A percentile compares a stretch with the other conserved stretches of the same genome.
Evolutionary conservation across 2,329 filamentous ascomycete genomes (phyloP).

Genomic region (Aspergillus unguis): DNA sequence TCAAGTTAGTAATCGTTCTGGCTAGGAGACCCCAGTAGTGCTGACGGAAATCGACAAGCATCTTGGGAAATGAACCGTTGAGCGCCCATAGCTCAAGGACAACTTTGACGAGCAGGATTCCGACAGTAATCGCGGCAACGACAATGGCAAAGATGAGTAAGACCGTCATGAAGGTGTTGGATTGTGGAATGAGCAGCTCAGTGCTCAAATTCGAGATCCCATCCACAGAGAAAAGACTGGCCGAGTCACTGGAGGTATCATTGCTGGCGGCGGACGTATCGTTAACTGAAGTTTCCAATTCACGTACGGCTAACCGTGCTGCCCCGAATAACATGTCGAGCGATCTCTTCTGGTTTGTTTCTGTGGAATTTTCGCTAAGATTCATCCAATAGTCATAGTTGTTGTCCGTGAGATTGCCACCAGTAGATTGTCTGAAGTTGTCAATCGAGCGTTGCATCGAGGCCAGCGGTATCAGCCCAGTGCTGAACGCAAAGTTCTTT

Average conservation of each 20-base stretch:
- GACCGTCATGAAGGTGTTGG: constrained; percentile 95
- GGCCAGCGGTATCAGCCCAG: constrained; percentile 79
- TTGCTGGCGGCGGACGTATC: constrained; percentile 30
- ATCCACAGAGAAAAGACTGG: constrained; percentile 53
- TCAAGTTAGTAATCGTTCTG: constrained; percentile 82
- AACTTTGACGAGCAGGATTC: constrained; percentile 85
- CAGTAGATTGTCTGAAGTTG: constrained; percentile 72
- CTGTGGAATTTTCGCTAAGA: constrained; percentile 53
- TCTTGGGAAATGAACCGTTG: constrained; percentile 80
- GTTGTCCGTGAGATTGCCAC: constrained; percentile 79
- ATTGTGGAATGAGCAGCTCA: constrained; percentile 75
- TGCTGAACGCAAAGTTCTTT: constrained; percentile 91
- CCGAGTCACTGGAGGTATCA: constrained; percentile 22
- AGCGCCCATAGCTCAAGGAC: constrained; percentile 87
- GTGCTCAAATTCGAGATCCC: constrained; percentile 83
- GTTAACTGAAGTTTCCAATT: constrained; percentile 42
- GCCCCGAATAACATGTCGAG: constrained; percentile 44
- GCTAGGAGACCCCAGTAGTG: constrained; percentile 94
- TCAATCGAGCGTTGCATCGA: constrained; percentile 79
- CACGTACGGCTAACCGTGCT: constrained; percentile 53
- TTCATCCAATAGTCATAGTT: constrained; percentile 60
- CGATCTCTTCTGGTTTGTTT: constrained; percentile 54
- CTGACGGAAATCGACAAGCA: constrained; percentile 79
- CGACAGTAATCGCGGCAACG: constrained; percentile 76
- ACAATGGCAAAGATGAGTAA: constrained; percentile 84